These are phyloP conservation scores for Orbilia oligospora DNA, from an alignment of 2,329 filamentous ascomycete genomes.

Conservation along the genomic window DNA sequence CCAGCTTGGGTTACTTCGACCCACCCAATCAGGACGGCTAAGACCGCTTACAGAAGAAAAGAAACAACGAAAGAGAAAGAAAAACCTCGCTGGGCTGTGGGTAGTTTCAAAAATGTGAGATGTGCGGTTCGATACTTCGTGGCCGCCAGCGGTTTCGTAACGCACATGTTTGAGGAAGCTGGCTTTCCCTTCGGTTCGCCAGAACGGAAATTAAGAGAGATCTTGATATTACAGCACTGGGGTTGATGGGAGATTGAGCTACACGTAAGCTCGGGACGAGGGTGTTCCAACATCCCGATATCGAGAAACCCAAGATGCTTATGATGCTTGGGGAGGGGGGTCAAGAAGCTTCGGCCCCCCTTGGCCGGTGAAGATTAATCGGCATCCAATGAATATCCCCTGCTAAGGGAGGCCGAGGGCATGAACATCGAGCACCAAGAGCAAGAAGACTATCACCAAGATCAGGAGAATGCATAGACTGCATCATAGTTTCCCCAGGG, in stretches of 20 bases:
- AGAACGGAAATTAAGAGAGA: constrained; percentile 58
- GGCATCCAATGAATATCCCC: constrained; percentile 53
- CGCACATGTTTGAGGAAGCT: constrained; percentile 39
- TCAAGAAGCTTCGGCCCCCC: constrained; percentile 46
- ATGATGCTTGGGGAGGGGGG: constrained; percentile 32
- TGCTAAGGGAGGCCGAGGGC: constrained; percentile 30
- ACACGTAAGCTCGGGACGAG: constrained; percentile 51
- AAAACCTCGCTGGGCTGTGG: constrained; percentile 37
- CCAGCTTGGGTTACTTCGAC: constrained; percentile 50
- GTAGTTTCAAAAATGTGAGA: constrained; percentile 53
- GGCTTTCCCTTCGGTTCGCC: constrained; percentile 12
- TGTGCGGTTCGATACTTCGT: constrained; percentile 52
- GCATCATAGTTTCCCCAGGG: constrained; percentile 11
- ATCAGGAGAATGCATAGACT: constrained; percentile 25
- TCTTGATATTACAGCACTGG: constrained; percentile 20
- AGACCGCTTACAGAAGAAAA: constrained; percentile 46
- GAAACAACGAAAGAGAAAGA: constrained; percentile 8
- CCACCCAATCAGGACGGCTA: constrained; percentile 56
- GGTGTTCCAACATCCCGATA: constrained; percentile 32
- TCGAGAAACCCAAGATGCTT: constrained; percentile 39
- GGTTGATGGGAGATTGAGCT: constrained; percentile 20
- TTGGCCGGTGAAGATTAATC: constrained; percentile 37
- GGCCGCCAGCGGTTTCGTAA: constrained; percentile 46
- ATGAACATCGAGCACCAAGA: constrained; percentile 35
- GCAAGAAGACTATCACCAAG: constrained; percentile 21